Evolutionary conservation across 2,329 filamentous ascomycete species (phyloP).

Genomic region (Tolypocladium endophyticum): DNA sequence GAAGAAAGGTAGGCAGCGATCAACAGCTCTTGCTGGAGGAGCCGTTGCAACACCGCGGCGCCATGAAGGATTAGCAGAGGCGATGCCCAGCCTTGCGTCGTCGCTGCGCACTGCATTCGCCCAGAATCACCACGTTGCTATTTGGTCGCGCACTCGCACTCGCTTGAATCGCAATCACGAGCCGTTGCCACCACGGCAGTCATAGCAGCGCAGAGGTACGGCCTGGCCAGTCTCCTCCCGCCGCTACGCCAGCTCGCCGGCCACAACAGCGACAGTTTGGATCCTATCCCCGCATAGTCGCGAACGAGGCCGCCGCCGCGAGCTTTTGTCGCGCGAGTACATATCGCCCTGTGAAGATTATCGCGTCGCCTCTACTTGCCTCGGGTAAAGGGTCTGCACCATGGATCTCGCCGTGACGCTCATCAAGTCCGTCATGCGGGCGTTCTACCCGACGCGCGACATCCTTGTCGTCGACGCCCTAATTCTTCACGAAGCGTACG

Average conservation of each 20-base stretch:
- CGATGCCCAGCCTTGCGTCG: background rate
- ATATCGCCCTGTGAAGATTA: background rate
- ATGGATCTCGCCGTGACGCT: slow-evolving; percentile 60
- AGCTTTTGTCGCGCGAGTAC: background rate
- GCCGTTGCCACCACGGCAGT: background rate
- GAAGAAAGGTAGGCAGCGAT: background rate
- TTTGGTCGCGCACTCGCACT: background rate
- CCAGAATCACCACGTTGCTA: background rate
- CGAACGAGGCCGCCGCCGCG: background rate
- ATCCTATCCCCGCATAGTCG: background rate
- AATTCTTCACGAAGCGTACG: slow-evolving; percentile 71
- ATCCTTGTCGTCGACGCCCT: slow-evolving; percentile 80
- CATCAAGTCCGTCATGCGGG: slow-evolving; percentile 74
- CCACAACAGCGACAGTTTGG: background rate
- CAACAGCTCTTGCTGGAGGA: background rate
- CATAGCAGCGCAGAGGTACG: background rate
- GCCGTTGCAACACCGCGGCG: background rate
- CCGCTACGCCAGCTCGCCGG: background rate
- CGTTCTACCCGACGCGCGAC: slow-evolving; percentile 79
- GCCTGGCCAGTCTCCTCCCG: background rate
- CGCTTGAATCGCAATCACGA: background rate
- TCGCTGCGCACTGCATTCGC: background rate
- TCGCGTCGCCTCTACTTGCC: background rate
- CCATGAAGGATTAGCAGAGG: background rate
- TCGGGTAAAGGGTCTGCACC: slow-evolving; percentile 1